phyloP scores from a whole-genome alignment of 192 early-diverging fungal species.

The Cetraspora pellucida region DNA sequence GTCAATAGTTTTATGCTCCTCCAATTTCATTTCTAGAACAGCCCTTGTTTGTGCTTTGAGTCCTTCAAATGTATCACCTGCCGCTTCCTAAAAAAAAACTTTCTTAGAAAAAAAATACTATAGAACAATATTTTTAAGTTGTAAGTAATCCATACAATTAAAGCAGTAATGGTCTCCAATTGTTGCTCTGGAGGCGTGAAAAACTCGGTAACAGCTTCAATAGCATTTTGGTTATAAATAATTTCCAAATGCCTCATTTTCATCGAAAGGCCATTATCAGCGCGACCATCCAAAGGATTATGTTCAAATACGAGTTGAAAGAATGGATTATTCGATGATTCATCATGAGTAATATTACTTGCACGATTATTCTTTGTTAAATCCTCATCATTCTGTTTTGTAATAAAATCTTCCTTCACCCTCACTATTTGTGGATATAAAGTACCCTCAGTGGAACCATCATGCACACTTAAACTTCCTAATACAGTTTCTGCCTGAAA shows the following conservation, averaged over 20 bases:
- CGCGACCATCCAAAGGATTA: slow-evolving; percentile 86
- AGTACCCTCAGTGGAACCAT: slow-evolving; percentile 61
- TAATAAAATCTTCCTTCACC: slow-evolving; percentile 53
- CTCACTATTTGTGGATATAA: slow-evolving; percentile 58
- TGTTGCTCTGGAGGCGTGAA: slow-evolving; percentile 79
- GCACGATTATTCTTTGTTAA: slow-evolving; percentile 27
- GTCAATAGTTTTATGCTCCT: slow-evolving; percentile 88
- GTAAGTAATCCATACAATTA: slow-evolving; percentile 46
- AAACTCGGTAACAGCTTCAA: slow-evolving; percentile 76
- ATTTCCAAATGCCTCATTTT: slow-evolving; percentile 89
- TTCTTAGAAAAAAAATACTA: not conserved
- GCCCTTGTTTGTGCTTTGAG: slow-evolving; percentile 87
- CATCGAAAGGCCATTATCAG: slow-evolving; percentile 82
- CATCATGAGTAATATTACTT: slow-evolving; percentile 9
- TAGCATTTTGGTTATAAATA: slow-evolving; percentile 79
- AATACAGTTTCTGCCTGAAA: slow-evolving; percentile 59
- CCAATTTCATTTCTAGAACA: slow-evolving; percentile 81
- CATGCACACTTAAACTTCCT: slow-evolving; percentile 64
- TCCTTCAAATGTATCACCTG: slow-evolving; percentile 84
- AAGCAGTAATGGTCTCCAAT: slow-evolving; percentile 73
- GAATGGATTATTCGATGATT: slow-evolving; percentile 54
- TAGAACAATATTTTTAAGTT: too few species aligned
- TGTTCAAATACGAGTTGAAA: slow-evolving; percentile 80
- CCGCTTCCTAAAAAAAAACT: slow-evolving; percentile 53
- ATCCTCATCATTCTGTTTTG: slow-evolving; percentile 43